Evolutionary conservation across 2,329 filamentous ascomycete species (phyloP), one percentile per base, ranked within the genome.

Genomic region (Colletotrichum incanum): DNA sequence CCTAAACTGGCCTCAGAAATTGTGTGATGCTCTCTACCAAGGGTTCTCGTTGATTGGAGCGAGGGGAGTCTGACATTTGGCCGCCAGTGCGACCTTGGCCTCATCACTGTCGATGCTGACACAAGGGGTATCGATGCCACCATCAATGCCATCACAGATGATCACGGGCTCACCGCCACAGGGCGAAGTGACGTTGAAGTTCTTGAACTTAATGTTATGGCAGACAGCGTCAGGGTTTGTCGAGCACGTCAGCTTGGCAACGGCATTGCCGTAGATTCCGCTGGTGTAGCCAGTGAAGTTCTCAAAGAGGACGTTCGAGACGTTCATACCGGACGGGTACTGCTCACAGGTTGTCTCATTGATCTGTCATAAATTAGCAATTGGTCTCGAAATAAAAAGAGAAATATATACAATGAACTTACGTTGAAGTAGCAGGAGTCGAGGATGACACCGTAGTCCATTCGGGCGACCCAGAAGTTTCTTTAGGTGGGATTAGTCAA

Each of bases 351-450:
- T 74, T 67, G 87, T 78, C 69, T 82, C 82, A 80, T 91, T 87
- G 55, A 71, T 67, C 67, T 67, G 41, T 7, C 12, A 1, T 2
- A 3, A n/a, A 7, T 65, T 7, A 37, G 63, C 59, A 12, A 43
- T 31, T 5, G 6, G 34, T 14, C 6, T 20, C 5, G 6, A 56
- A 3, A 28, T 18, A 3, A 5, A 3, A 41, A 41, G 28, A 18
- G 11, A 18, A 37, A 8, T 14, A 28, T 16, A 18, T 18, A 20
- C 2, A 14, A 34, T 0, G 34, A 56, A 28, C 67, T 61, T 8
- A 71, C 67, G 65, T 74, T 74, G 79, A 91, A 91, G 79, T 91
- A 91, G 80, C 90, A 91, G 37, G 89, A 89, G 76, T 91, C 89
- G 9, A 92, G 80, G 45, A 90, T 88, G 28, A 90, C 83, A 0